Evolutionary conservation across 140 eudicot species (phyloP).

Genomic region (Oenanthe javanica): DNA sequence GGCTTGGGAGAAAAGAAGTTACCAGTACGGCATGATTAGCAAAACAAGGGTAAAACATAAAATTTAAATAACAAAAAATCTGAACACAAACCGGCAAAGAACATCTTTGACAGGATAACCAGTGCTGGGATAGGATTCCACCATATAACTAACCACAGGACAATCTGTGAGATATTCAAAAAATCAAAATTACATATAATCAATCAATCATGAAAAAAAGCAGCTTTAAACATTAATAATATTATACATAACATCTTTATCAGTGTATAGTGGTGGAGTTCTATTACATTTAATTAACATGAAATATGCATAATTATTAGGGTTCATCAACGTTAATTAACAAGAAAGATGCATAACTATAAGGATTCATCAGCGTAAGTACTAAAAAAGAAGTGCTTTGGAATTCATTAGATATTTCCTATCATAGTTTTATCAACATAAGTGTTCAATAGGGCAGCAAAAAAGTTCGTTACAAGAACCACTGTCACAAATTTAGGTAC

Average conservation of each 20-base stretch:
- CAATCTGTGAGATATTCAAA: conserved; percentile 40
- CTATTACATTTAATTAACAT: not conserved
- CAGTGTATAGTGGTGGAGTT: not conserved
- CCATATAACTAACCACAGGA: conserved; percentile 75
- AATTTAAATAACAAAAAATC: not conserved
- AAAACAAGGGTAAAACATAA: not conserved
- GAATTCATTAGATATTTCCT: not conserved
- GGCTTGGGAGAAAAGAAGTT: not conserved
- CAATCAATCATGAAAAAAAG: not conserved
- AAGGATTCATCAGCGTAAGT: not conserved
- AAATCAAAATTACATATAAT: conserved; percentile 5
- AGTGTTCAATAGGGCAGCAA: not conserved
- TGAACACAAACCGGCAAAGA: conserved; percentile 65
- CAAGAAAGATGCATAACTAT: not conserved
- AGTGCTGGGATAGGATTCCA: conserved; percentile 65
- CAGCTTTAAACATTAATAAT: not conserved
- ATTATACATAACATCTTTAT: not conserved
- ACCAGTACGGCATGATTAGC: not conserved
- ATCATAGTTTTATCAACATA: not conserved
- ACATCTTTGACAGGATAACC: conserved; percentile 64
- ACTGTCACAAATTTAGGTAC: not conserved
- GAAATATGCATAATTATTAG: not conserved
- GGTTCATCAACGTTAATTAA: not conserved
- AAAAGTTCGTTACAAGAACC: not conserved
- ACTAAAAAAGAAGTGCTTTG: not conserved